A percentile compares a stretch with the other conserved stretches of the same genome.
phyloP scores from a whole-genome alignment of 768 basidiomycete species.

The Hydnomerulius pinastri region DNA sequence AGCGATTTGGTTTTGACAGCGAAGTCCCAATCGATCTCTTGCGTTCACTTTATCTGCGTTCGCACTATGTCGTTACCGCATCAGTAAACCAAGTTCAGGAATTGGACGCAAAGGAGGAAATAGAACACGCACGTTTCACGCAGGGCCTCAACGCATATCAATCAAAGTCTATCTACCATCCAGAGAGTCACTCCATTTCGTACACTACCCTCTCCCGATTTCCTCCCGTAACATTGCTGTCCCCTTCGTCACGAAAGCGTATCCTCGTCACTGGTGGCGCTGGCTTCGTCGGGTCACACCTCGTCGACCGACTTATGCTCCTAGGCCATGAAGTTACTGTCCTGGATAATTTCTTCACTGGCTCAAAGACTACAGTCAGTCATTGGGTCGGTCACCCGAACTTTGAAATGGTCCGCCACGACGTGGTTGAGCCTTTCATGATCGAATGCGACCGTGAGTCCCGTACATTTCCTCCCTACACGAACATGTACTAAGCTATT shows the following conservation, averaged over 20 bases:
- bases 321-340: constrained; percentile 98
- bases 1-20: constrained; percentile 89
- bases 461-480: not conserved
- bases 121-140: constrained; percentile 55
- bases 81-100: constrained; percentile 37
- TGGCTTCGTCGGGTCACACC: constrained; percentile 98
- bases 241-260: constrained; percentile 78
- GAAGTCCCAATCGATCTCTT: constrained; percentile 78
- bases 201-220: constrained; percentile 92
- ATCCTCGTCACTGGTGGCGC: constrained; percentile 96
- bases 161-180: constrained; percentile 86
- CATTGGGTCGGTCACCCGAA: constrained; percentile 98
- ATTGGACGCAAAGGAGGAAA: constrained; percentile 40
- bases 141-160: constrained; percentile 56
- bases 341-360: constrained; percentile 98
- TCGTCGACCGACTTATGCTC: constrained; percentile 96
- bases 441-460: constrained; percentile 94
- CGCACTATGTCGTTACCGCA: constrained; percentile 66
- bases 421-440: constrained; percentile 96
- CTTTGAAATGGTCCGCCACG: constrained; percentile 97
- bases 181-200: constrained; percentile 78
- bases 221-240: constrained; percentile 87
- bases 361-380: constrained; percentile 93
- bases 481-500: constrained; percentile 1
- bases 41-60: constrained; percentile 85